A percentile compares a stretch with the other conserved stretches of the same genome.
phyloP scores from a whole-genome alignment of 2,329 filamentous ascomycete species.

The Aureobasidium zeae region DNA sequence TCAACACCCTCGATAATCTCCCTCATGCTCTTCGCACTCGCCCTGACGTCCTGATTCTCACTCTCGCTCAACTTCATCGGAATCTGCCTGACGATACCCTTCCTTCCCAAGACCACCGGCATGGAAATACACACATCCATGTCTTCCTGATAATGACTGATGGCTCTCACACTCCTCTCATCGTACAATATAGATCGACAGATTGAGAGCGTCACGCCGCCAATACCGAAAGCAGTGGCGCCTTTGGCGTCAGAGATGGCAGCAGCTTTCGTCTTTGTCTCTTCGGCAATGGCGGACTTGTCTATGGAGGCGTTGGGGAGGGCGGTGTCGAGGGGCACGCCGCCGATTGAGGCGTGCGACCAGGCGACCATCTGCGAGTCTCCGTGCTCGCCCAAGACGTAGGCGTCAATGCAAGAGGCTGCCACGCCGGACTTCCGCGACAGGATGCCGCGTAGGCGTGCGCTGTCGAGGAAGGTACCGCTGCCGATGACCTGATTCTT shows the following conservation, averaged over 20 bases:
- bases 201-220: slow-evolving; percentile 39
- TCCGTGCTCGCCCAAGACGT: slow-evolving; percentile 43
- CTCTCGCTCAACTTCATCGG: slow-evolving; percentile 28
- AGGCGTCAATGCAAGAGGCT: slow-evolving; percentile 34
- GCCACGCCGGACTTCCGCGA: slow-evolving; percentile 32
- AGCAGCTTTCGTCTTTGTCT: slow-evolving; percentile 40
- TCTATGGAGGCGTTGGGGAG: slow-evolving; percentile 24
- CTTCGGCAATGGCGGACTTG: slow-evolving; percentile 31
- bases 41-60: slow-evolving; percentile 28
- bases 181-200: slow-evolving; percentile 45
- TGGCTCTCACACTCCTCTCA: slow-evolving; percentile 37
- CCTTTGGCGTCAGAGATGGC: slow-evolving; percentile 44
- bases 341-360: slow-evolving; percentile 37
- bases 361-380: slow-evolving; percentile 41
- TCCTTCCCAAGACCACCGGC: slow-evolving; percentile 41
- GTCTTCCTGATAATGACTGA: slow-evolving; percentile 43
- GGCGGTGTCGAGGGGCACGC: slow-evolving; percentile 32
- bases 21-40: slow-evolving; percentile 30
- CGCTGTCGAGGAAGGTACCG: slow-evolving; percentile 46
- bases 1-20: slow-evolving; percentile 31
- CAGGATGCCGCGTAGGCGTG: slow-evolving; percentile 39
- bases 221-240: slow-evolving; percentile 43
- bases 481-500: slow-evolving; percentile 43
- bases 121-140: slow-evolving; percentile 42
- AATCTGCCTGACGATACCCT: slow-evolving; percentile 37